Percentiles rank a stretch among this genome's conserved stretches.
These are phyloP conservation scores for Phaffia tasmanica DNA, from an alignment of 768 basidiomycete genomes.

Conservation along the genomic window DNA sequence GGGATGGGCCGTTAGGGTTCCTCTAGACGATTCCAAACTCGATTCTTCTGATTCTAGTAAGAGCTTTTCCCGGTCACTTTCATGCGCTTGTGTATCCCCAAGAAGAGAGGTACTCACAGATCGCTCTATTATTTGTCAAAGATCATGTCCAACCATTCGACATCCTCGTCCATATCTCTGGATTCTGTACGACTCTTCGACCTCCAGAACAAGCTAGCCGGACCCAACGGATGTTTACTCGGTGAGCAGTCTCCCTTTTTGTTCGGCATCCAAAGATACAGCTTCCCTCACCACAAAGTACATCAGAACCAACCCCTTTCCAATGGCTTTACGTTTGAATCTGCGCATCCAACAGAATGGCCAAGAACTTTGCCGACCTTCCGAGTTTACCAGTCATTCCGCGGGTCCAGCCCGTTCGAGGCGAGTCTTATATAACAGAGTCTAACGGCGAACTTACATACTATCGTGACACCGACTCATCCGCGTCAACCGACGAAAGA, in stretches of 20 bases:
- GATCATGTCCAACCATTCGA: constrained; percentile 45
- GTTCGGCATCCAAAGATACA: too few species aligned
- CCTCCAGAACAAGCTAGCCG: constrained; percentile 54
- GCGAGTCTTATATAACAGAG: too few species aligned
- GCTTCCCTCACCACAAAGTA: too few species aligned
- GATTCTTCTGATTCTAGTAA: background rate
- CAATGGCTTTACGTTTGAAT: too few species aligned
- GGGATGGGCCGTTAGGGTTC: constrained; percentile 18
- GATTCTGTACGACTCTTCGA: constrained; percentile 56
- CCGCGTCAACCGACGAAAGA: too few species aligned
- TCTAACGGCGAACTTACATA: too few species aligned
- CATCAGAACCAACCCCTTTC: too few species aligned
- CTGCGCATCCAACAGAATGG: constrained; percentile 5
- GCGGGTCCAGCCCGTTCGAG: too few species aligned
- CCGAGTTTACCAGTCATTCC: background rate
- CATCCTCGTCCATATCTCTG: constrained; percentile 62
- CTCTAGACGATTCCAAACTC: constrained; percentile 5
- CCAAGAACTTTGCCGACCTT: constrained; percentile 14
- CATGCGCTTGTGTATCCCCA: background rate
- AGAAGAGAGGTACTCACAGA: background rate
- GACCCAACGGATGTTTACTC: constrained; percentile 62
- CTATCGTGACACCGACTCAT: too few species aligned
- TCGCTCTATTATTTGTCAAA: background rate
- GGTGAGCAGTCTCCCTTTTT: too few species aligned
- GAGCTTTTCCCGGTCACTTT: background rate